Evolutionary conservation across 1,284 basidiomycete genomes (phyloP).

Genomic region (Ustilago trichophora): DNA sequence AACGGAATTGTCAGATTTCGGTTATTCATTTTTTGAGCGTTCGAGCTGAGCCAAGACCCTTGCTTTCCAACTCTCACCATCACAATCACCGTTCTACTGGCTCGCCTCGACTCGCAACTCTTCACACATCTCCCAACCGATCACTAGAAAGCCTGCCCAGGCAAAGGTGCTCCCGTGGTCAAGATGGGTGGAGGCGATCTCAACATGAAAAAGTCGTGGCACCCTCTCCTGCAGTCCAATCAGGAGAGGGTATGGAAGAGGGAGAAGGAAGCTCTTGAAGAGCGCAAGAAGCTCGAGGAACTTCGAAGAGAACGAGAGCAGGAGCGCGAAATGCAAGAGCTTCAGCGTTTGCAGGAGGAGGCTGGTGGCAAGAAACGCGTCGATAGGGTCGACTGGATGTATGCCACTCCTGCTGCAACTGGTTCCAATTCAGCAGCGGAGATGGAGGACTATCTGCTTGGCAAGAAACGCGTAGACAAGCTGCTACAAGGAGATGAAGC

Average conservation of each 20-base stretch:
- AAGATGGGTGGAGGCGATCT: constrained; percentile 86
- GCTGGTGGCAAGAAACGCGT: constrained; percentile 91
- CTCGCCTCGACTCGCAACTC: not conserved
- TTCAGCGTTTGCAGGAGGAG: constrained; percentile 80
- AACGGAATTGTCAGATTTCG: not conserved
- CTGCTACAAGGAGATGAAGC: constrained; percentile 84
- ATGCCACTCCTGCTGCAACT: constrained; percentile 88
- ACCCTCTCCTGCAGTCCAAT: constrained; percentile 95
- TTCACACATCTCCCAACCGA: not conserved
- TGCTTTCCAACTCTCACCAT: not conserved
- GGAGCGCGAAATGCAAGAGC: constrained; percentile 92
- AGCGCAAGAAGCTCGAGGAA: constrained; percentile 97
- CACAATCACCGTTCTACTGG: not conserved
- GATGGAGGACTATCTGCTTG: constrained; percentile 92
- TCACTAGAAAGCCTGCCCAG: not conserved
- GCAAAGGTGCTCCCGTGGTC: constrained; percentile 45
- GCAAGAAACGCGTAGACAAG: constrained; percentile 98
- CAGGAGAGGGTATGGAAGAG: constrained; percentile 99
- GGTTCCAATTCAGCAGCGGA: constrained; percentile 78
- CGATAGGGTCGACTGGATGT: constrained; percentile 99
- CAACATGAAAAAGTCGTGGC: constrained; percentile 92
- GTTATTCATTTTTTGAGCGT: constrained; percentile 2
- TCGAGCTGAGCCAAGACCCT: constrained; percentile 5
- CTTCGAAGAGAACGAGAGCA: constrained; percentile 96
- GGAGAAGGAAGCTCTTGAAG: constrained; percentile 94